Percentiles rank a stretch among this genome's conserved stretches.
Evolutionary conservation across 75 land plant genomes (phyloP).

Genomic region (Picea sitchensis): DNA sequence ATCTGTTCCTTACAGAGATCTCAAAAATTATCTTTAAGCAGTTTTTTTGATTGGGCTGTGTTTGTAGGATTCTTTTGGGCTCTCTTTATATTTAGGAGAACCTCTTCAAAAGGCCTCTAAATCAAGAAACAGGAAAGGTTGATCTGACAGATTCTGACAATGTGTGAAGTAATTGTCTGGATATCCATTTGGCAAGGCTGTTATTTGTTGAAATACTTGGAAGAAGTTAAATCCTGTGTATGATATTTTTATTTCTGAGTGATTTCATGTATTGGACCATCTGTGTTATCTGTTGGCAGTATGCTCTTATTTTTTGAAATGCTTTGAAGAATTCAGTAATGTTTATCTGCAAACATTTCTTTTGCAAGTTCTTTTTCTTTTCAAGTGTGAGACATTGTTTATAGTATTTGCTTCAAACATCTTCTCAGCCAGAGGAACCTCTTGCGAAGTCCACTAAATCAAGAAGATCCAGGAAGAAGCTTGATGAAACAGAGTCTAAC

Average conservation of each 20-base stretch:
- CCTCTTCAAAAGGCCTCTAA: background rate
- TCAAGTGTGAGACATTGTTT: background rate
- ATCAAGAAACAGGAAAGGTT: background rate
- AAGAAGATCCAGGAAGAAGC: background rate
- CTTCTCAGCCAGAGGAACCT: background rate
- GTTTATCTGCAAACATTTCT: no score
- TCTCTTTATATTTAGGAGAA: background rate
- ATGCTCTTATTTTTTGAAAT: no score
- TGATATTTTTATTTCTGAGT: background rate
- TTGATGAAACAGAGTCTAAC: background rate
- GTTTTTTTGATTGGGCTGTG: background rate
- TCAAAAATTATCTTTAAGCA: background rate
- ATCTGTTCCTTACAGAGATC: background rate
- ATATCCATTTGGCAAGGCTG: background rate
- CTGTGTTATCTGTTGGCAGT: no score
- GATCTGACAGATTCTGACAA: background rate
- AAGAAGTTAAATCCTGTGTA: background rate
- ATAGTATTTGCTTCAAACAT: background rate
- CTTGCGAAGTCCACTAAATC: background rate
- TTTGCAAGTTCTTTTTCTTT: background rate
- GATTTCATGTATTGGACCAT: no score
- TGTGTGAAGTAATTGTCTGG: background rate
- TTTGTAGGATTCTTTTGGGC: background rate
- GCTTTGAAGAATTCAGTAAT: no score
- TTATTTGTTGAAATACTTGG: background rate